These are phyloP conservation scores for Grosmannia clavigera DNA, from an alignment of 2,329 filamentous ascomycete genomes.

Conservation along the genomic window DNA sequence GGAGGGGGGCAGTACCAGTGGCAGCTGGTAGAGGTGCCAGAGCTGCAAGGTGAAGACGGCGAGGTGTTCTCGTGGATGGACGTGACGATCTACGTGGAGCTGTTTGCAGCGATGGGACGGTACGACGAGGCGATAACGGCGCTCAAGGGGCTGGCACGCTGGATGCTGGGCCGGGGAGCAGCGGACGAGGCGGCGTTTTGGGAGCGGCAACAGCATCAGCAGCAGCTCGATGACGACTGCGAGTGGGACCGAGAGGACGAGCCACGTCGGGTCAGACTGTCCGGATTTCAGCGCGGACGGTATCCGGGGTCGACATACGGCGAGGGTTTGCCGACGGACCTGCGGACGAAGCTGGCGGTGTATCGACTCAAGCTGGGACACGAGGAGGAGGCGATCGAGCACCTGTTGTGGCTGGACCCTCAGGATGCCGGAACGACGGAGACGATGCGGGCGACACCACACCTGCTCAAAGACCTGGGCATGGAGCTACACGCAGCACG, in stretches of 20 bases:
- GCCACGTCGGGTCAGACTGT: constrained; percentile 46
- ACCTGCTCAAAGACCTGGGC: constrained; percentile 63
- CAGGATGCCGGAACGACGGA: constrained; percentile 37
- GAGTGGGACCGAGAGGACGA: constrained; percentile 74
- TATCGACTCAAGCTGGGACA: constrained; percentile 64
- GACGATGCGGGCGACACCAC: constrained; percentile 53
- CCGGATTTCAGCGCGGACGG: constrained; percentile 44
- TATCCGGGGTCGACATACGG: constrained; percentile 54
- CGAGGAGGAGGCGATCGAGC: constrained; percentile 56
- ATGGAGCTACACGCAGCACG: constrained; percentile 30
- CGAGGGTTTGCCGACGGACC: constrained; percentile 60
- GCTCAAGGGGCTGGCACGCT: constrained; percentile 63
- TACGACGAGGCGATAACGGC: constrained; percentile 55
- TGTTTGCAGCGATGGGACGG: constrained; percentile 54
- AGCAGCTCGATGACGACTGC: constrained; percentile 54
- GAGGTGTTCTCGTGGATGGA: constrained; percentile 59
- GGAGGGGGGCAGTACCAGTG: not conserved
- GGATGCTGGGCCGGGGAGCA: constrained; percentile 58
- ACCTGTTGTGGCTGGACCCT: constrained; percentile 60
- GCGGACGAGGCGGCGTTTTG: constrained; percentile 57
- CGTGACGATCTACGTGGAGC: constrained; percentile 71
- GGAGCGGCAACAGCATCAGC: constrained; percentile 45
- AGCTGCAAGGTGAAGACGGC: constrained; percentile 19
- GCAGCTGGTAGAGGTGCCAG: constrained; percentile 3
- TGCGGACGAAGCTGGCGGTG: constrained; percentile 72